A percentile compares a stretch with the other conserved stretches of the same genome.
phyloP scores from a whole-genome alignment of 768 basidiomycete species.

The Suillus subluteus region DNA sequence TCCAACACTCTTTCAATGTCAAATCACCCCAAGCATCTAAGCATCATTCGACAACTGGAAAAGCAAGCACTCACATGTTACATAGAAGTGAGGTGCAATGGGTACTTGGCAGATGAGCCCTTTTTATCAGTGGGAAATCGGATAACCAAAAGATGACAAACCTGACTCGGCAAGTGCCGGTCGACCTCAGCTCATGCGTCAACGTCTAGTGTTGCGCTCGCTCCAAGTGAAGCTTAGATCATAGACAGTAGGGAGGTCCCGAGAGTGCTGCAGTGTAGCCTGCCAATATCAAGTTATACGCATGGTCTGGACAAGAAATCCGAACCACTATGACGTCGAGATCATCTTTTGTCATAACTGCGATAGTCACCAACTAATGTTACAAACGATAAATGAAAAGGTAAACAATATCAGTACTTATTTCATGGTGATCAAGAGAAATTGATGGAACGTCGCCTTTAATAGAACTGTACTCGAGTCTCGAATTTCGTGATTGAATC shows the following conservation, averaged over 20 bases:
- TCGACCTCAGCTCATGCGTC: not conserved
- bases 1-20: not conserved
- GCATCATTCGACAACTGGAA: not conserved
- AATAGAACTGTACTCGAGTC: not conserved
- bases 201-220: not conserved
- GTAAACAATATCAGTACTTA: not conserved
- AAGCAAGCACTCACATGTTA: not conserved
- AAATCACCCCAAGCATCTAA: not conserved
- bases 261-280: not conserved
- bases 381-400: not conserved
- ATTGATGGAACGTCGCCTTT: not conserved
- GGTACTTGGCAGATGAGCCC: not conserved
- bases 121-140: not conserved
- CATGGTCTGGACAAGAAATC: not conserved
- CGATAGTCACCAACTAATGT: not conserved
- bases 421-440: not conserved
- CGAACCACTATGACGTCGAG: not conserved
- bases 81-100: not conserved
- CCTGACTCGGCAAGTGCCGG: not conserved
- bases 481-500: not conserved
- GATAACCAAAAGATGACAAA: not conserved
- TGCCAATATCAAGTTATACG: not conserved
- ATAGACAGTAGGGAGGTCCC: not conserved
- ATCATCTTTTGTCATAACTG: not conserved
- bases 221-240: not conserved